phyloP scores from a whole-genome alignment of 148 eudicot species.

The Fagopyrum tataricum region DNA sequence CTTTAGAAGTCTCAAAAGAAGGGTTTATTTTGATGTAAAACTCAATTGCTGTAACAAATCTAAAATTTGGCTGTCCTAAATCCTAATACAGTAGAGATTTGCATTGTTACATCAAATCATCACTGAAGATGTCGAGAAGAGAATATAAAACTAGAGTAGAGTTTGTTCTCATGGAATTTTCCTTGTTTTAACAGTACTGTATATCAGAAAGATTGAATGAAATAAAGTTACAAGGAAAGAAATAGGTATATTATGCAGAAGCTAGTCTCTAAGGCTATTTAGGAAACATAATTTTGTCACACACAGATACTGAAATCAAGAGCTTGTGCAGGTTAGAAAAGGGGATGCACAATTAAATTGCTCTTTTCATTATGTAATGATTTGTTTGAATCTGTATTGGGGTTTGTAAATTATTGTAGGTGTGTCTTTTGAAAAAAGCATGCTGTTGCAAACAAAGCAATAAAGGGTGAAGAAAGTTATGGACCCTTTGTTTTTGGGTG shows the following conservation, averaged over 20 bases:
- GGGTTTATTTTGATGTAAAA: not conserved
- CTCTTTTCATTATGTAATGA: slow-evolving; percentile 11
- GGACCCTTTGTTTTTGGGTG: slow-evolving; percentile 6
- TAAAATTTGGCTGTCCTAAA: not conserved
- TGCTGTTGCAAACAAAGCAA: not conserved
- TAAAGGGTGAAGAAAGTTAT: slow-evolving; percentile 10
- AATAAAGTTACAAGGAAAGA: not conserved
- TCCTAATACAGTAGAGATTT: not conserved
- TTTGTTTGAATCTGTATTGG: slow-evolving; percentile 8
- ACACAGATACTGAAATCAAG: not conserved
- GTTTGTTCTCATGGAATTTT: too few species aligned
- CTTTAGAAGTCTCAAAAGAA: not conserved
- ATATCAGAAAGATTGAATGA: not conserved
- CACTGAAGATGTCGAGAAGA: too few species aligned
- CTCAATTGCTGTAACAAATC: not conserved
- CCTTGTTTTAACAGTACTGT: too few species aligned
- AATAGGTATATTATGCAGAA: not conserved
- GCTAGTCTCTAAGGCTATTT: not conserved
- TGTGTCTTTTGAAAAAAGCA: slow-evolving; percentile 3
- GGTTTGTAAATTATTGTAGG: slow-evolving; percentile 12
- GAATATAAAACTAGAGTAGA: too few species aligned
- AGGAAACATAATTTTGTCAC: not conserved
- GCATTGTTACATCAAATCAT: not conserved
- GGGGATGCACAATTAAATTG: not conserved
- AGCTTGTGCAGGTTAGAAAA: not conserved